These are phyloP conservation scores for Lodderomyces elongisporus DNA, from an alignment of 1,139 yeast genomes.

Conservation along the genomic window DNA sequence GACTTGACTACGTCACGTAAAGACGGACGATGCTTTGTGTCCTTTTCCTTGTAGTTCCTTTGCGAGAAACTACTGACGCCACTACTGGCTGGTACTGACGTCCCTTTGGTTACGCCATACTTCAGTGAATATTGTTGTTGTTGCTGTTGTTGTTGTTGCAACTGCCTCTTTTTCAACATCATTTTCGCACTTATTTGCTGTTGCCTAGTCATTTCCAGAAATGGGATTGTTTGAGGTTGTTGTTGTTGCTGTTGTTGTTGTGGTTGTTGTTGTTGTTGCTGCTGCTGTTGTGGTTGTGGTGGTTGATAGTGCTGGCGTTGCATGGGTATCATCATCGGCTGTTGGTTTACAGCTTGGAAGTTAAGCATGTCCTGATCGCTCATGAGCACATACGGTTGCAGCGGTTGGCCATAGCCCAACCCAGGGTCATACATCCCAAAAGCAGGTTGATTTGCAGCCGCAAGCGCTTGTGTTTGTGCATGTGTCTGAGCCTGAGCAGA, in stretches of 20 bases:
- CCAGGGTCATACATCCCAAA: neutral
- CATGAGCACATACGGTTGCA: neutral
- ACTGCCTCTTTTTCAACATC: conserved; percentile 7
- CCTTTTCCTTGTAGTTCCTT: conserved; percentile 2
- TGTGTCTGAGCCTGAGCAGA: neutral
- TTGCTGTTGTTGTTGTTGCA: conserved; percentile 5
- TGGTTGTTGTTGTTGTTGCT: conserved; percentile 4
- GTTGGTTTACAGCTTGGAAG: conserved; percentile 2
- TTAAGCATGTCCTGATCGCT: neutral
- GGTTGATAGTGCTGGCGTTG: conserved; percentile 3
- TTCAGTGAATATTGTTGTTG: conserved; percentile 3
- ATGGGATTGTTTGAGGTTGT: neutral
- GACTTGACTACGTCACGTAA: conserved; percentile 11
- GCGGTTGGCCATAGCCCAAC: neutral
- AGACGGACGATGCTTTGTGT: conserved; percentile 4
- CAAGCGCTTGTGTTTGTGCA: neutral
- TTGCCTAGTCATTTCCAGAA: conserved; percentile 3
- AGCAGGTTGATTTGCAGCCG: neutral
- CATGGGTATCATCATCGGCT: conserved; percentile 3
- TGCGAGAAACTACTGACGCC: conserved; percentile 7
- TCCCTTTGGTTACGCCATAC: too few species aligned
- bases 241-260: conserved; percentile 3
- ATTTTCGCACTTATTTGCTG: conserved; percentile 7
- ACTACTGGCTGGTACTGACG: too few species aligned
- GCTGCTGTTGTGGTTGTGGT: conserved; percentile 2